Evolutionary conservation across 2,329 filamentous ascomycete species (phyloP), one percentile per base, ranked within the genome.

Genomic region (Claviceps pusilla): DNA sequence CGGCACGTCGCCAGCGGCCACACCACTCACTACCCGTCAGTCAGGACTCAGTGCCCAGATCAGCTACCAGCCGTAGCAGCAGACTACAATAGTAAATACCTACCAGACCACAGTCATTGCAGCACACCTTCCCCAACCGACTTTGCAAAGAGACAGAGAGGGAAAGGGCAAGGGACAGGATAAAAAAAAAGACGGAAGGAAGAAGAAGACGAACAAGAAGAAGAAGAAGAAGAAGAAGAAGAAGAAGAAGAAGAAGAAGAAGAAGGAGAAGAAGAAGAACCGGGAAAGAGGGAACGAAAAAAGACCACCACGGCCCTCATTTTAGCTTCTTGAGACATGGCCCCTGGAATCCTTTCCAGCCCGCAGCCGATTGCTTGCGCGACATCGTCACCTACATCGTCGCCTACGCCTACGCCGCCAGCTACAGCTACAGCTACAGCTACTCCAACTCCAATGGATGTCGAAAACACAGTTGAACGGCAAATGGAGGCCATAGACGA

Each of bases 401-500:
- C 54, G 12, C 16, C 39, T 35, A 48, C 50, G 16, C 12, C 33
- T 16, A 33, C 48, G 12, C 28, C 50, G 14, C 46, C 54, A 10
- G 28, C 31, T 14, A 53, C 50, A 28, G 14, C 16, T 2, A 48
- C 33, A 37, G 16, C 29, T 14, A 53, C 54, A 9, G 28, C 39
- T 35, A 50, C 48, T 9, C 24, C 42, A 35, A 35, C 39, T 37
- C 48, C 52, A 6, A 54, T 56, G 54, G 54, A 54, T n/a, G 31
- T 54, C 45, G 56, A 56, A 35, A 55, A 54, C 11, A 50, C 37
- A 7, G 53, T 60, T 24, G 58, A 60, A 51, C 56, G 41, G 28
- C 55, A 56, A 33, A 54, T 60, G 54, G 59, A 56, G 28, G 57
- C 56, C 42, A 61, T 57, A 49, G 59, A 57, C 50, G 58, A 57